Percentiles rank a stretch among this genome's conserved stretches.
These are phyloP conservation scores for Huntiella moniliformis DNA, from an alignment of 2,329 filamentous ascomycete species.

Conservation along the genomic window DNA sequence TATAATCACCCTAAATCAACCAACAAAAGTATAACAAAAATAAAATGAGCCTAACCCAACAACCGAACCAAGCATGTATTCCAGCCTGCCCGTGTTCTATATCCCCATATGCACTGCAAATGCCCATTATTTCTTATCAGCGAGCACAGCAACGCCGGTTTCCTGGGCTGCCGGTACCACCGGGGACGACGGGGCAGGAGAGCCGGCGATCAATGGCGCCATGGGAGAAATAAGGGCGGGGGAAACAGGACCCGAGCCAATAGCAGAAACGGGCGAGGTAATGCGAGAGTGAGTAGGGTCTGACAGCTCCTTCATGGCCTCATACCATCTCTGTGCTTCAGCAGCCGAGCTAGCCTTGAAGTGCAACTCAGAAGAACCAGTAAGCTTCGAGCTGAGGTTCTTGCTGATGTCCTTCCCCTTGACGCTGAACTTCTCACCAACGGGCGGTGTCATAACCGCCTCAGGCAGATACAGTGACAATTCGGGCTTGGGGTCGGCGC, in stretches of 20 bases:
- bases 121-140: conserved; percentile 2
- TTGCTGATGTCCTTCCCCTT: conserved; percentile 86
- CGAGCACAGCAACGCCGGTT: conserved; percentile 10
- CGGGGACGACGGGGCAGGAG: conserved; percentile 13
- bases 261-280: conserved; percentile 15
- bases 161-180: conserved; percentile 12
- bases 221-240: conserved; percentile 19
- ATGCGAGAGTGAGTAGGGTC: conserved; percentile 26
- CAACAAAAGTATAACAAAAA: no score
- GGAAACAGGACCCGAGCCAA: conserved; percentile 16
- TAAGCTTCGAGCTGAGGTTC: conserved; percentile 62
- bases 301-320: conserved; percentile 45
- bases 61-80: no score
- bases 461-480: conserved; percentile 84
- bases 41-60: background rate
- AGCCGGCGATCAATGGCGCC: conserved; percentile 13
- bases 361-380: conserved; percentile 57
- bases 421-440: conserved; percentile 73
- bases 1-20: background rate
- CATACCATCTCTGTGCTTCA: conserved; percentile 74
- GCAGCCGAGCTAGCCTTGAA: conserved; percentile 74
- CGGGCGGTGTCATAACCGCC: conserved; percentile 52
- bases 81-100: no score
- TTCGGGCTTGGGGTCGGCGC: conserved; percentile 62
- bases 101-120: no score